Conservation (phyloP, 306 rosid genomes). For the Potentilla sterilis region DNA sequence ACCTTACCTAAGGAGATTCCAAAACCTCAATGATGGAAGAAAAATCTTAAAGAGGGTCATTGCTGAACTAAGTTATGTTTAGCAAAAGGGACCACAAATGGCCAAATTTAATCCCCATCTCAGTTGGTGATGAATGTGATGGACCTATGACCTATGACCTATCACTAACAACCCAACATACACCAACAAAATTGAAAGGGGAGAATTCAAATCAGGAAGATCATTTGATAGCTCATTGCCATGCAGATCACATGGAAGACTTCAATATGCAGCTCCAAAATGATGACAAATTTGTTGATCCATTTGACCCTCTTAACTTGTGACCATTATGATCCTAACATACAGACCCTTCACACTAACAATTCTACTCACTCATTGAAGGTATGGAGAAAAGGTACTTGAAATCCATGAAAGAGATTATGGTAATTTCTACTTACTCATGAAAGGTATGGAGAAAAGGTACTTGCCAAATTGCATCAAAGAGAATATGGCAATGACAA, state of each 20-base stretch:
- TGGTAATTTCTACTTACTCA: neutral
- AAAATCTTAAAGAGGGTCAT: neutral
- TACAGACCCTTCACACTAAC: neutral
- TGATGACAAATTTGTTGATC: neutral
- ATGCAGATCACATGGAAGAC: constrained; percentile 10
- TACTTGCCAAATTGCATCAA: neutral
- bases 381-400: neutral
- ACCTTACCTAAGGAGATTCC: neutral
- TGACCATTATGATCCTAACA: neutral
- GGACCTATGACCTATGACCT: constrained; percentile 31
- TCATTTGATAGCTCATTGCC: constrained; percentile 1
- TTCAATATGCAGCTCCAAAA: constrained; percentile 11
- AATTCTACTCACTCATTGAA: neutral
- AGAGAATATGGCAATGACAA: neutral
- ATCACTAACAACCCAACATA: constrained; percentile 28
- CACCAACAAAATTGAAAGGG: neutral
- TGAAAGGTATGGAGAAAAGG: neutral
- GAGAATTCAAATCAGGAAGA: neutral
- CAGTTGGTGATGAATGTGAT: constrained; percentile 23
- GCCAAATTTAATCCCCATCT: constrained; percentile 29
- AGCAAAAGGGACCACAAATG: constrained; percentile 40
- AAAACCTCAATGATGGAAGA: neutral
- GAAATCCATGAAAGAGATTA: neutral
- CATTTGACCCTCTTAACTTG: neutral
- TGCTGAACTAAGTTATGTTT: neutral